A percentile compares a stretch with the other conserved stretches of the same genome.
Conservation (phyloP, 1,139 yeast genomes). For the Suhomyces bribrorum region DNA sequence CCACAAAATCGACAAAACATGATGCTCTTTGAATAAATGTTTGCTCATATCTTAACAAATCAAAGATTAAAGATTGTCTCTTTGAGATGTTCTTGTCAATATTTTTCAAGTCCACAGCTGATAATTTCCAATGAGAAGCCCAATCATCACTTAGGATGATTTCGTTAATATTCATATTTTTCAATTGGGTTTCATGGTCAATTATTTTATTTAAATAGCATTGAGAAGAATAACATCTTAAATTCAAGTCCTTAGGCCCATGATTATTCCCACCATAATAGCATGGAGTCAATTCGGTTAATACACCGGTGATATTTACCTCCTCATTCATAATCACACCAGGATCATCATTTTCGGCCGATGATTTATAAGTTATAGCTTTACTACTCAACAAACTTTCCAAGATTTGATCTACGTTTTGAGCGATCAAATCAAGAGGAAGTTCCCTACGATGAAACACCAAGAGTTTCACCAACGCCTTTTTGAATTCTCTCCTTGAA, state of each 20-base stretch:
- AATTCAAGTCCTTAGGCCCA: slow-evolving; percentile 16
- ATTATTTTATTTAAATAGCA: slow-evolving; percentile 40
- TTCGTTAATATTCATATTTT: slow-evolving; percentile 37
- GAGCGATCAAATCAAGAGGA: slow-evolving; percentile 57
- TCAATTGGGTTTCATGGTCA: slow-evolving; percentile 37
- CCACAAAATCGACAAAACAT: slow-evolving; percentile 57
- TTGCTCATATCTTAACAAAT: slow-evolving; percentile 72
- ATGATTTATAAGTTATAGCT: slow-evolving; percentile 41
- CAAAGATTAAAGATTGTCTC: slow-evolving; percentile 77
- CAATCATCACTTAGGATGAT: slow-evolving; percentile 56
- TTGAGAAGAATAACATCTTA: slow-evolving; percentile 41
- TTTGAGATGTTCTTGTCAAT: slow-evolving; percentile 58
- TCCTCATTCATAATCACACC: slow-evolving; percentile 27
- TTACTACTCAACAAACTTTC: slow-evolving; percentile 45
- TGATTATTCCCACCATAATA: slow-evolving; percentile 37
- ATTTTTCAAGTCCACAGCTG: slow-evolving; percentile 55
- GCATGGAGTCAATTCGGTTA: slow-evolving; percentile 40
- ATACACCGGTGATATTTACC: slow-evolving; percentile 35
- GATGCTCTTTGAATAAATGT: slow-evolving; percentile 70
- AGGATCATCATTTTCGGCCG: slow-evolving; percentile 17
- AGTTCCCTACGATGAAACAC: slow-evolving; percentile 53
- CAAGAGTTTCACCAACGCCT: slow-evolving; percentile 53
- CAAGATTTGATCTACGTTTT: slow-evolving; percentile 54
- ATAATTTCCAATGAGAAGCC: slow-evolving; percentile 74
- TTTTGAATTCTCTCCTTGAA: slow-evolving; percentile 50